Base-by-base conservation (phyloP, 345 rosid species). In the Brassica cretica region DNA sequence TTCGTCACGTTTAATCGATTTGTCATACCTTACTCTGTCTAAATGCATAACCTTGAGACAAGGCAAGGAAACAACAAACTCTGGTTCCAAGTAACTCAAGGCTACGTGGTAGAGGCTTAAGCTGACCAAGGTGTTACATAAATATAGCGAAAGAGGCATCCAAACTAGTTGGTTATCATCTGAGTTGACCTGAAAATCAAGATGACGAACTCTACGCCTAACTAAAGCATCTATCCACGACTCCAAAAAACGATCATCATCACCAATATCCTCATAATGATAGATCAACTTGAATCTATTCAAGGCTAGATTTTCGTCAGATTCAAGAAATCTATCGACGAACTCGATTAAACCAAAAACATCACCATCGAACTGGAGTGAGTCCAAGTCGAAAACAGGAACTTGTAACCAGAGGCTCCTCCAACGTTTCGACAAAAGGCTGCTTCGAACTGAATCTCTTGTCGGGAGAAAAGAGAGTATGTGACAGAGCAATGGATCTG, bases 41-140 rank as follows among this genome's bases (percentile, higher is more conserved):
- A 64, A 19, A 64, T n/a, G 44, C 44, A 64, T 64, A 15, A 4
- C 4, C 68, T 64, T 64, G 49, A 64, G n/a, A 16, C 68, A 33
- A 4, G 68, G 68, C 68, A 64, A 3, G 1, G n/a, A 33, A 16
- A 33, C 68, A 64, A 4, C 3, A 33, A 11, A 15, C 18, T 8
- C 37, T 1, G 11, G 66, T 62, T 24, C 2, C 1, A 1, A 33
- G 8, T 6, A 24, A 24, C 25, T 24, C 67, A 64, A 64, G 24
- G 3, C 18, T 7, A 64, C 67, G 6, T 16, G 67, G n/a, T 15
- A 32, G 66, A 63, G 41, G 33, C 39, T 63, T 30, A 63, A 63
- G 18, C 14, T 29, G 39, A 63, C 39, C 21, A 64, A 64, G 8
- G 44, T 55, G 60, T 2, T 55, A 55, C 60, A 55, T 55, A 25